Conservation (phyloP, 2,329 filamentous ascomycete species). For the Neodidymelliopsis sp. region DNA sequence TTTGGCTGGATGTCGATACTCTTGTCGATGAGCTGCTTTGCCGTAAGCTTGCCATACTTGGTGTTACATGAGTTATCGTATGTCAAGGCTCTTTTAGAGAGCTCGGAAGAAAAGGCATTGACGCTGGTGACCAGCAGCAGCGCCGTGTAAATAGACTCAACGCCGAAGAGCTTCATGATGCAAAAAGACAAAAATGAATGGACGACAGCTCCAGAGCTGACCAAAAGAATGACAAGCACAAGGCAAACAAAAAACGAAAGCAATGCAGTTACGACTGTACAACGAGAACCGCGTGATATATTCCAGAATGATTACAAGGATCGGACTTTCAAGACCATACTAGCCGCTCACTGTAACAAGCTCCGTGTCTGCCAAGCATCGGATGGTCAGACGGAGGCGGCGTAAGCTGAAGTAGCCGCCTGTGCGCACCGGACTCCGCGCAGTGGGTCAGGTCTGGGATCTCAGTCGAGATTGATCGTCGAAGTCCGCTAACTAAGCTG, state of each 20-base stretch:
- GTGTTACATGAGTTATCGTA: slow-evolving; percentile 17
- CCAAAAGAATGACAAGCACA: not conserved
- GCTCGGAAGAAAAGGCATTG: slow-evolving; percentile 10
- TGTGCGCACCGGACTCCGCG: not conserved
- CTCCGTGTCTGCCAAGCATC: slow-evolving; percentile 7
- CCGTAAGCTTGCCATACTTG: slow-evolving; percentile 18
- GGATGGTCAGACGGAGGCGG: slow-evolving; percentile 4
- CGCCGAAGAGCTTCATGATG: slow-evolving; percentile 13
- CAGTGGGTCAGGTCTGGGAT: not conserved
- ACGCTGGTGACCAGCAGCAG: slow-evolving; percentile 12
- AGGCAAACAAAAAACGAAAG: not conserved
- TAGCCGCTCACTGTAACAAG: not conserved
- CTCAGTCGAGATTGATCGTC: no score
- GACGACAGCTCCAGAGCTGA: slow-evolving; percentile 16
- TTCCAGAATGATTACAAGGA: not conserved
- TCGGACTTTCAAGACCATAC: not conserved
- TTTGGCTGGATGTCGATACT: slow-evolving; percentile 16
- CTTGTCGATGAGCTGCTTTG: slow-evolving; percentile 17
- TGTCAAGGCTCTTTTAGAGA: slow-evolving; percentile 16
- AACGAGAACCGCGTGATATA: slow-evolving; percentile 3
- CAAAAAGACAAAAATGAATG: slow-evolving; percentile 7
- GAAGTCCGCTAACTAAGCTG: no score
- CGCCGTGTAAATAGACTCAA: slow-evolving; percentile 2
- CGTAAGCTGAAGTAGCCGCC: not conserved
- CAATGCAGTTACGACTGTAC: not conserved